Percentiles rank a stretch among this genome's conserved stretches.
Conservation (phyloP, 805 yeast genomes). For the Starmerella scarabaei region DNA sequence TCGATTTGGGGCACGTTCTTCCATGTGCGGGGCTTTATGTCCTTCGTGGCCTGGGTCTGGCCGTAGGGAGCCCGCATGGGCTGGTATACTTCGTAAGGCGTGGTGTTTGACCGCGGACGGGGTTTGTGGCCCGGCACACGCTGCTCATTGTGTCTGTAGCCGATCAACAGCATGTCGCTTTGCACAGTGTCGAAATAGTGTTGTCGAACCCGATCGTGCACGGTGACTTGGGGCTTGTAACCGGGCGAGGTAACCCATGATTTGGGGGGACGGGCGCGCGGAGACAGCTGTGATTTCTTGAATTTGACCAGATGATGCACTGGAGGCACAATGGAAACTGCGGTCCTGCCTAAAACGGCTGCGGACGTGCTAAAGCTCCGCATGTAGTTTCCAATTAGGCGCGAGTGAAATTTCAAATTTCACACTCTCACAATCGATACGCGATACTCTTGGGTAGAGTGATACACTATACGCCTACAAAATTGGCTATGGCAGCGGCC, state of each 20-base stretch:
- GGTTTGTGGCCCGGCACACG: slow-evolving; percentile 46
- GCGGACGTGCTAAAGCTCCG: slow-evolving; percentile 20
- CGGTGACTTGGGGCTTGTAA: slow-evolving; percentile 60
- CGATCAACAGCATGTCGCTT: slow-evolving; percentile 65
- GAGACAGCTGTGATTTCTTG: slow-evolving; percentile 60
- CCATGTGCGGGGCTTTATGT: slow-evolving; percentile 53
- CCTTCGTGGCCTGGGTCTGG: slow-evolving; percentile 57
- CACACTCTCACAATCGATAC: background rate
- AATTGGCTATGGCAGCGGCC: no score
- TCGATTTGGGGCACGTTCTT: slow-evolving; percentile 59
- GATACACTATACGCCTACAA: background rate
- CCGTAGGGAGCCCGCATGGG: slow-evolving; percentile 66
- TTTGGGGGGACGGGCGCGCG: slow-evolving; percentile 53
- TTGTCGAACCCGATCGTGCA: slow-evolving; percentile 66
- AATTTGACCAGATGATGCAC: slow-evolving; percentile 81
- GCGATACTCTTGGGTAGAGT: background rate
- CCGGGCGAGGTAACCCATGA: slow-evolving; percentile 70
- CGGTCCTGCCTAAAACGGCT: slow-evolving; percentile 26
- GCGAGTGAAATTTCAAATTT: background rate
- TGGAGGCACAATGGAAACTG: slow-evolving; percentile 68
- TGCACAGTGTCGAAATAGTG: slow-evolving; percentile 63
- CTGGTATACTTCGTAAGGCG: slow-evolving; percentile 84
- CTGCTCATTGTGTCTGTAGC: slow-evolving; percentile 48
- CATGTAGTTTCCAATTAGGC: slow-evolving; percentile 3
- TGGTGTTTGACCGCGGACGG: slow-evolving; percentile 73